Conservation (phyloP, 2,329 filamentous ascomycete species). For the Myriosclerotinia scirpicola region DNA sequence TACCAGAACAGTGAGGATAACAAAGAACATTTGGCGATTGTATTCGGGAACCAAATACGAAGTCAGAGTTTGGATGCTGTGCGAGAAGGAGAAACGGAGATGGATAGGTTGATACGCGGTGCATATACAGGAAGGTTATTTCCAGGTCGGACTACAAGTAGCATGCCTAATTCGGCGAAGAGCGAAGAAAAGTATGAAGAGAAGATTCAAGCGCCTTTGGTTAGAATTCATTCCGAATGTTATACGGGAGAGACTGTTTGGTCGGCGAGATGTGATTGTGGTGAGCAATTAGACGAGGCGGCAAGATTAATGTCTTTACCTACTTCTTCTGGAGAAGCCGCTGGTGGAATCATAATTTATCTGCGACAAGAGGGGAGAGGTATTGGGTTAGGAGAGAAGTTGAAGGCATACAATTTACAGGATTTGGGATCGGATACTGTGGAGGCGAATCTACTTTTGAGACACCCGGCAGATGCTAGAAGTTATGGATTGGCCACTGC, state of each 20-base stretch:
- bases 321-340: constrained; percentile 44
- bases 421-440: constrained; percentile 97
- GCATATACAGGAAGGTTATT: constrained; percentile 87
- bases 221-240: constrained; percentile 96
- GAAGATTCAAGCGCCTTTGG: constrained; percentile 57
- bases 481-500: constrained; percentile 97
- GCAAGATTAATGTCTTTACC: constrained; percentile 86
- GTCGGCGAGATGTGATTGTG: constrained; percentile 96
- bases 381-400: constrained; percentile 90
- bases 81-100: constrained; percentile 75
- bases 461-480: constrained; percentile 90
- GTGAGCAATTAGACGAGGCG: constrained; percentile 95
- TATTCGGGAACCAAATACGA: constrained; percentile 86
- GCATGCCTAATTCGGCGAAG: constrained; percentile 22
- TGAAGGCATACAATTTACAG: constrained; percentile 97
- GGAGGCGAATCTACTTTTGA: constrained; percentile 85
- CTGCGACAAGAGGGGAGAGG: constrained; percentile 93
- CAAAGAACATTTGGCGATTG: constrained; percentile 96
- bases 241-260: constrained; percentile 98
- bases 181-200: constrained; percentile 17
- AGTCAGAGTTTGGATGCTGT: constrained; percentile 69
- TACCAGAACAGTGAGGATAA: constrained; percentile 91
- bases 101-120: constrained; percentile 89
- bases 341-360: constrained; percentile 90
- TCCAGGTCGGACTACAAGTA: constrained; percentile 70